Percentiles rank a stretch among this genome's conserved stretches.
Conservation (phyloP, 768 basidiomycete species). For the Lactarius hengduanensis region DNA sequence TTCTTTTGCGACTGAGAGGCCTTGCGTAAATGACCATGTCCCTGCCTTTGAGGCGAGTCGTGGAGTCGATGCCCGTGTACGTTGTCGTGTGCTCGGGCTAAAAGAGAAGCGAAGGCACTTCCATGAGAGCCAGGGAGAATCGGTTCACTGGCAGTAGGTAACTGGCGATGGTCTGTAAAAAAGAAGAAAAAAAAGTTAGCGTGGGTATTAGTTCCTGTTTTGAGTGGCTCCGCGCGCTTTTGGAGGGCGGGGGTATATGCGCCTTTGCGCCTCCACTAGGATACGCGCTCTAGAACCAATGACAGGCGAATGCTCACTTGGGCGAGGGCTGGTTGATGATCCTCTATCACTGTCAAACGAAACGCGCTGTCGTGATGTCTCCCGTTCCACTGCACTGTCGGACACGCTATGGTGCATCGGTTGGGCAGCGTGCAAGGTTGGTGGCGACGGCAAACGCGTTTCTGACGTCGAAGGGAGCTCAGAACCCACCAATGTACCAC, state of each 20-base stretch:
- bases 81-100: constrained; percentile 17
- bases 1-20: constrained; percentile 28
- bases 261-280: neutral
- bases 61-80: constrained; percentile 5
- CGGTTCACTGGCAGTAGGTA: constrained; percentile 25
- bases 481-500: constrained; percentile 42
- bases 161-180: constrained; percentile 10
- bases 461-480: constrained; percentile 4
- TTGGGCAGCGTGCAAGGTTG: constrained; percentile 32
- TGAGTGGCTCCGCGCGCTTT: neutral
- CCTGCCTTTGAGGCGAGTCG: constrained; percentile 1
- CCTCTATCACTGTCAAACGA: constrained; percentile 56
- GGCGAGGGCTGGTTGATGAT: constrained; percentile 40
- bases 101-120: constrained; percentile 12
- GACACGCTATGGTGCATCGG: constrained; percentile 34
- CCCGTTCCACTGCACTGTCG: constrained; percentile 40
- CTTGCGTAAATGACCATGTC: constrained; percentile 28
- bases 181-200: neutral
- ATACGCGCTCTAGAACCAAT: constrained; percentile 22
- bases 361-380: constrained; percentile 49
- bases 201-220: neutral
- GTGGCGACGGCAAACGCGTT: constrained; percentile 40
- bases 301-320: constrained; percentile 39
- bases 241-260: constrained; percentile 9
- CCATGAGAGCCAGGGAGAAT: constrained; percentile 12